These are phyloP conservation scores for Lachnellula cervina DNA, from an alignment of 2,329 filamentous ascomycete genomes.

Conservation along the genomic window DNA sequence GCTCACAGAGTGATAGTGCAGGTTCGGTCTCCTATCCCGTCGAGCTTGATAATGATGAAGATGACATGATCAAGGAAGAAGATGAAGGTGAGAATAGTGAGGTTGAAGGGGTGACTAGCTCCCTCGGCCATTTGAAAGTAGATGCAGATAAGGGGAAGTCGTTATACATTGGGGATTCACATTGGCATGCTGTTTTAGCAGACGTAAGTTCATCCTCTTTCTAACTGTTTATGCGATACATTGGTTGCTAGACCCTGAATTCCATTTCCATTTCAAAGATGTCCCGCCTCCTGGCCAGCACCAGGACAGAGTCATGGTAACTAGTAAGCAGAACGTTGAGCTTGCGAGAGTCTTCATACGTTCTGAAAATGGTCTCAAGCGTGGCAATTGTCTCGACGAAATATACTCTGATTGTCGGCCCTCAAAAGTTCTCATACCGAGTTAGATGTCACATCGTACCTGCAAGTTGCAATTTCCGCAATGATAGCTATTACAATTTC, in stretches of 20 bases:
- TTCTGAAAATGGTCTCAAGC: too few relatives aligned
- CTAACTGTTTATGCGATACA: neutral
- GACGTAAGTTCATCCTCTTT: slow-evolving; percentile 45
- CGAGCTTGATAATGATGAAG: slow-evolving; percentile 51
- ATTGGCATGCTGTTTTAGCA: slow-evolving; percentile 75
- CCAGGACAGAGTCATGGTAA: too few relatives aligned
- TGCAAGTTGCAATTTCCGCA: neutral
- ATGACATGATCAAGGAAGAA: slow-evolving; percentile 52
- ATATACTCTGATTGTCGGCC: too few relatives aligned
- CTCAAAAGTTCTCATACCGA: neutral
- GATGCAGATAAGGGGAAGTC: slow-evolving; percentile 70
- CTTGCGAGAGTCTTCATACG: too few relatives aligned
- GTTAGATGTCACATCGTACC: neutral
- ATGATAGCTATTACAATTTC: slow-evolving; percentile 2
- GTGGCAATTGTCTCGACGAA: too few relatives aligned
- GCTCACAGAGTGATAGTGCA: slow-evolving; percentile 34
- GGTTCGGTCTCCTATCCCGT: slow-evolving; percentile 23
- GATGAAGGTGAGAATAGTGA: slow-evolving; percentile 61
- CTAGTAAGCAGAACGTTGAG: too few relatives aligned
- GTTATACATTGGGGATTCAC: slow-evolving; percentile 74
- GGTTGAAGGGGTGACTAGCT: slow-evolving; percentile 65
- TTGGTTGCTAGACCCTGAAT: neutral
- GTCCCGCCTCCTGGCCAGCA: neutral
- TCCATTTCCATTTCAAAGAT: neutral
- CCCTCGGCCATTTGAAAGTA: slow-evolving; percentile 77